Base-by-base conservation (phyloP, 176 grass and related monocot genomes). In the Oropetium thomaeum region DNA sequence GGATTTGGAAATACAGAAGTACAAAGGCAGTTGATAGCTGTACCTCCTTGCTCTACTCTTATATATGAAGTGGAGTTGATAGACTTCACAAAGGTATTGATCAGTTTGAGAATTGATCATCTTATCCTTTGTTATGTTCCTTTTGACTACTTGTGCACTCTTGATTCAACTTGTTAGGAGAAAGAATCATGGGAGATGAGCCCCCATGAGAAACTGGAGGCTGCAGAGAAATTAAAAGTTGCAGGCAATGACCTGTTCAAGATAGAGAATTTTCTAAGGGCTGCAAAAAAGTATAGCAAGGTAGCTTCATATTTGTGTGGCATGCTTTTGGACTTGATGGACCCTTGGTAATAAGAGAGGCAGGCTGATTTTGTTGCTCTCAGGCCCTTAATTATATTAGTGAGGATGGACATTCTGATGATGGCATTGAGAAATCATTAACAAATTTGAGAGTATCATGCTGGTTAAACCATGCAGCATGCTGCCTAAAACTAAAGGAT, bases 391-490 rank as follows among this genome's bases (percentile, higher is more conserved):
- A 52, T 41, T 74, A 85, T 79, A 14, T 85, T 40, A 73, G 39
- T 42, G 76, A 73, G 12, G 69, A 79, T 41, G 75, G 7, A 11
- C 22, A 52, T 33, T 79, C 60, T 61, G 69, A 79, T 58, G 76
- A 37, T 79, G 52, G 62, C 15, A 30, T 67, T 61, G 83, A 85
- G 67, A 59, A 67, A 62, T 51, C 60, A 68, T 33, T 68, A 52
- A 85, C 67, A 74, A 39, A 49, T 51, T 55, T 85, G 69, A 79
- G 75, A 74, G 38, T 74, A 44, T 74, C 69, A 3, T 85, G 75
- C 60, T 85, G 76, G 83, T 74, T 85, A 51, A 85, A 85, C 64
- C 62, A 73, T 68, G 83, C 83, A 68, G 62, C 83, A 74, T 85
- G 83, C 62, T 85, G 83, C 38, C 61, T 85, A 48, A 85, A 80